Evolutionary conservation across 2,329 filamentous ascomycete species (phyloP), one percentile per base, ranked within the genome.

Genomic region (Fusarium praegraminearum): DNA sequence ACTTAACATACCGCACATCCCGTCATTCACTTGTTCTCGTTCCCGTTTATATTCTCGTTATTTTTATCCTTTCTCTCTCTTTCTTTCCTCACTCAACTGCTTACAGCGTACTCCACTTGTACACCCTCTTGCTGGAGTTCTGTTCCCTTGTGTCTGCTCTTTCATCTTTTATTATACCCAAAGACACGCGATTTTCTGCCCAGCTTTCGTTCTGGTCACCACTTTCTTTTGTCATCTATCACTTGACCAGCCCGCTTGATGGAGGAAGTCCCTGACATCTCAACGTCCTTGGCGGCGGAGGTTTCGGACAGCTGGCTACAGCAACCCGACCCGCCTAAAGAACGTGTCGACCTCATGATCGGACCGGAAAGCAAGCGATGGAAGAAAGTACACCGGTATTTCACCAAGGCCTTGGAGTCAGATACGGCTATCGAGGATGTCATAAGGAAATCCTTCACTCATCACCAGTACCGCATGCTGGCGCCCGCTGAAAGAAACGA

Each of bases 401-500:
- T 83, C 54, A 59, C 61, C 2, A 41, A 57, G 3, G 43, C 79
- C 7, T 62, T 82, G 32, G 45, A 61, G 7, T 64, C 73, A 1
- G 49, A 60, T 1, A 57, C 69, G 12, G 73, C 76, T 2, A 64
- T 82, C 10, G 45, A 74, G 2, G 35, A 75, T 1, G 77, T 83
- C n/a, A 59, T 83, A 2, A 58, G 77, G 4, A 62, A 67, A 2
- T 70, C 69, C 24, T 83, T 83, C 26, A 78, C 78, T 2, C 38
- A 58, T 0, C 71, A 80, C 40, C 81, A 83, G 58, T 70, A 76
- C 22, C 64, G 56, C 2, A 57, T 81, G 26, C 72, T 83, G 33
- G 56, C 75, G 18, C 74, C 76, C 6, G 75, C 75, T 20, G 59
- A 72, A 13, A 73, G 73, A 9, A 51, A 67, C 0, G 73, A 77